Conservation (phyloP, 768 basidiomycete species). For the Xerocomus spinulosus region DNA sequence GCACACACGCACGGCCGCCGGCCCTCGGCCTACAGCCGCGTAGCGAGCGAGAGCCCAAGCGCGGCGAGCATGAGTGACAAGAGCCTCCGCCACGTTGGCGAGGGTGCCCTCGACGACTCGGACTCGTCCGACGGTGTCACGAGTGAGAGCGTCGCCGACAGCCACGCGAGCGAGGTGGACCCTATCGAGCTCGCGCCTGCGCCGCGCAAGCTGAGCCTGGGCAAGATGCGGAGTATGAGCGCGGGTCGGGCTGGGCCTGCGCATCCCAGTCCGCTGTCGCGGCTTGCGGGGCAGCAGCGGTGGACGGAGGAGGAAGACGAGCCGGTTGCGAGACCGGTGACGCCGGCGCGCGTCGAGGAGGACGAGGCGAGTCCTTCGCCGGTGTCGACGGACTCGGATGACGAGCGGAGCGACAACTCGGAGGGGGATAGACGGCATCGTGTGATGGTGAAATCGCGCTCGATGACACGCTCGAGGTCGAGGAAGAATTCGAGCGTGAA, state of each 20-base stretch:
- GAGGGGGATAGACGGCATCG: constrained; percentile 5
- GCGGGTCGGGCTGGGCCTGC: constrained; percentile 26
- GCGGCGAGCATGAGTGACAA: constrained; percentile 36
- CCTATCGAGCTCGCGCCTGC: constrained; percentile 29
- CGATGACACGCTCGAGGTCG: constrained; percentile 28
- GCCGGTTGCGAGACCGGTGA: not conserved
- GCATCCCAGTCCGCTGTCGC: constrained; percentile 65
- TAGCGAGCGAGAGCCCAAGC: constrained; percentile 33
- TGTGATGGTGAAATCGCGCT: constrained; percentile 12
- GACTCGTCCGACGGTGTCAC: constrained; percentile 49
- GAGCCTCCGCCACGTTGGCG: constrained; percentile 64
- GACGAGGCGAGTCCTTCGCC: constrained; percentile 52
- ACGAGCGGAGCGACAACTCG: constrained; percentile 36
- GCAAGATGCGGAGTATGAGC: constrained; percentile 37
- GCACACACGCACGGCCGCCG: constrained; percentile 30
- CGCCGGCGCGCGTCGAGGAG: constrained; percentile 35
- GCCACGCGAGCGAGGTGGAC: constrained; percentile 29
- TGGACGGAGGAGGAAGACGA: constrained; percentile 55
- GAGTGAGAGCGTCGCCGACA: constrained; percentile 18
- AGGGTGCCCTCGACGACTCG: constrained; percentile 74
- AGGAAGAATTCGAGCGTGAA: constrained; percentile 28
- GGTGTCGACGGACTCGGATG: constrained; percentile 61
- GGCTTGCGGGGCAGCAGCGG: constrained; percentile 46
- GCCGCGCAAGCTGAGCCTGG: constrained; percentile 20
- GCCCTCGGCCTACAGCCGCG: constrained; percentile 39